Conservation (phyloP, 495 filamentous ascomycete genomes). For the Penicillium parvum region DNA sequence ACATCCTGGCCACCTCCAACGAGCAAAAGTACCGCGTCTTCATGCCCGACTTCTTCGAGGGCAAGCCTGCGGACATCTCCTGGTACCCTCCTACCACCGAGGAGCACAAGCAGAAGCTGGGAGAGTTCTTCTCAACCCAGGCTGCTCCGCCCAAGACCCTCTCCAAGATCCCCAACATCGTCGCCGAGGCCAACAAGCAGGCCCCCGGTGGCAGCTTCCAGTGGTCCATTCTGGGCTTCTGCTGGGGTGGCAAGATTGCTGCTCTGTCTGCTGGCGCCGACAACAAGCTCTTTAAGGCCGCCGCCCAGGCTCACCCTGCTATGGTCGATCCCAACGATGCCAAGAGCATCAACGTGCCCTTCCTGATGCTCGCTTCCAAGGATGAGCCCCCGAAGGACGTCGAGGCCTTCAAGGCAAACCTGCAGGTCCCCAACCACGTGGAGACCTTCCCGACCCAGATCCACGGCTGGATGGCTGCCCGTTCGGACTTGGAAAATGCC, state of each 20-base stretch:
- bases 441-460: slow-evolving; percentile 79
- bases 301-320: slow-evolving; percentile 73
- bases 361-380: slow-evolving; percentile 61
- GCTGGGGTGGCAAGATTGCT: slow-evolving; percentile 88
- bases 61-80: slow-evolving; percentile 40
- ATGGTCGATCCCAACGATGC: slow-evolving; percentile 79
- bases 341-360: slow-evolving; percentile 57
- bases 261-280: slow-evolving; percentile 53
- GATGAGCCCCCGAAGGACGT: slow-evolving; percentile 66
- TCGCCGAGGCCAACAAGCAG: slow-evolving; percentile 52
- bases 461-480: slow-evolving; percentile 89
- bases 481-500: slow-evolving; percentile 61
- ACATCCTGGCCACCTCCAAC: slow-evolving; percentile 47
- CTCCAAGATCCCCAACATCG: slow-evolving; percentile 56
- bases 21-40: slow-evolving; percentile 52
- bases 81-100: slow-evolving; percentile 74
- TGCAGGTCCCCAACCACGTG: slow-evolving; percentile 66
- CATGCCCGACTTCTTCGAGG: slow-evolving; percentile 57
- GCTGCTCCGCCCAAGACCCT: slow-evolving; percentile 61
- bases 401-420: slow-evolving; percentile 61
- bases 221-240: slow-evolving; percentile 89
- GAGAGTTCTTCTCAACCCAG: slow-evolving; percentile 69
- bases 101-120: slow-evolving; percentile 73
- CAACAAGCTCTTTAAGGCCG: slow-evolving; percentile 63
- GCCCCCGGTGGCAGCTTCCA: slow-evolving; percentile 45